phyloP scores from a whole-genome alignment of 2,329 filamentous ascomycete species.

The Epichloe scottii region DNA sequence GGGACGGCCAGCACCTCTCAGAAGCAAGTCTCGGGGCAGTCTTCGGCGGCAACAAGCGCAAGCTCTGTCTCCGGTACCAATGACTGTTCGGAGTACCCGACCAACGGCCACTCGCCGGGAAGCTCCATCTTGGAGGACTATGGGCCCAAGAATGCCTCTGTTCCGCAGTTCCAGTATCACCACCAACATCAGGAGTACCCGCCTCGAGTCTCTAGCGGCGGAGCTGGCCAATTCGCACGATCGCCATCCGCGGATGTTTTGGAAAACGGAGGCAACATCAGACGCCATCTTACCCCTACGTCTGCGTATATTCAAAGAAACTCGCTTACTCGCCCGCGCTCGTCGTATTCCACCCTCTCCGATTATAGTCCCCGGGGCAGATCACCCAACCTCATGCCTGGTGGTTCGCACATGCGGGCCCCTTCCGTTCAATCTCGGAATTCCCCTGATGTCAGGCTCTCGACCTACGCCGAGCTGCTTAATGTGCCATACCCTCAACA shows the following conservation, averaged over 20 bases:
- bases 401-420: constrained; percentile 31
- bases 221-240: constrained; percentile 17
- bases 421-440: constrained; percentile 38
- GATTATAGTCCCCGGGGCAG: constrained; percentile 55
- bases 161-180: constrained; percentile 51
- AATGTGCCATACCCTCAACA: constrained; percentile 72
- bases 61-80: constrained; percentile 42
- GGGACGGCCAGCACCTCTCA: constrained; percentile 36
- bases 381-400: constrained; percentile 36
- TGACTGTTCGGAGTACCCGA: constrained; percentile 32
- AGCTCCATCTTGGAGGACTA: constrained; percentile 38
- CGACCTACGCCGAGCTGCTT: constrained; percentile 46
- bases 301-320: constrained; percentile 41
- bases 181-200: constrained; percentile 37
- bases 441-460: constrained; percentile 41
- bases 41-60: constrained; percentile 41
- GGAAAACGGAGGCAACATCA: constrained; percentile 38
- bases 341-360: constrained; percentile 62
- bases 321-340: constrained; percentile 56
- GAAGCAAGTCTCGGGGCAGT: constrained; percentile 35
- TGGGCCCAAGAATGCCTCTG: constrained; percentile 27
- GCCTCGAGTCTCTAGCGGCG: constrained; percentile 30
- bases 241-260: constrained; percentile 38
- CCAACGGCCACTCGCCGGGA: constrained; percentile 32
- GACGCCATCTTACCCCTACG: constrained; percentile 50